A percentile compares a stretch with the other conserved stretches of the same genome.
Conservation (phyloP, 352 stramenopile species). For the Saprolegnia diclina region DNA sequence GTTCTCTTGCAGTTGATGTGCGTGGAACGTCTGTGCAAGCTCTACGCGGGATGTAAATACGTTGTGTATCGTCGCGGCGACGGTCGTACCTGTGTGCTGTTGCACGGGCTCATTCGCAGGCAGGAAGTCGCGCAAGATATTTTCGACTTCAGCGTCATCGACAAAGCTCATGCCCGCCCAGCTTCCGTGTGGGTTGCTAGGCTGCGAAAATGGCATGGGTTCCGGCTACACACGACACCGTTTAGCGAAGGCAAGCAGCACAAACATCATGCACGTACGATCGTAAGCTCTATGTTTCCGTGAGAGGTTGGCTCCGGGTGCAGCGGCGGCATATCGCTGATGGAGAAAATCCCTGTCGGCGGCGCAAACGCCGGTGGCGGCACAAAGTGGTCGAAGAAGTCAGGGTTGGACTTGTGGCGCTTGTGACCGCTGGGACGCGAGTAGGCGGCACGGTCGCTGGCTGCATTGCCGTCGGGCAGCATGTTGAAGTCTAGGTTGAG, state of each 20-base stretch:
- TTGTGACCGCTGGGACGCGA: constrained; percentile 8
- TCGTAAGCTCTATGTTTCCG: constrained; percentile 1
- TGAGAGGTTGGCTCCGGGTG: background rate
- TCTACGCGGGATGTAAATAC: background rate
- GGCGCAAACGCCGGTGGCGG: constrained; percentile 2
- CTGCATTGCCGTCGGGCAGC: background rate
- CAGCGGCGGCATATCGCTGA: constrained; percentile 6
- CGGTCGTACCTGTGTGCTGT: background rate
- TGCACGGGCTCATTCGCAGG: background rate
- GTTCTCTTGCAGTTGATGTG: constrained; percentile 23
- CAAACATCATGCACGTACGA: background rate
- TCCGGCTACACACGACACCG: constrained; percentile 11
- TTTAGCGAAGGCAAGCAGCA: background rate
- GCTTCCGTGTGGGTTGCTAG: background rate
- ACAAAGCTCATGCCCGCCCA: constrained; percentile 16
- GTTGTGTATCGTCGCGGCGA: background rate
- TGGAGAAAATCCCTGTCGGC: background rate
- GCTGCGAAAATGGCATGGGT: constrained; percentile 5
- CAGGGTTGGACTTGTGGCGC: constrained; percentile 25
- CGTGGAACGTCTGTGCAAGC: constrained; percentile 18
- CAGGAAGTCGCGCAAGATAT: constrained; percentile 24
- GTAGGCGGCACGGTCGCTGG: background rate
- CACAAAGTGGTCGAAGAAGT: constrained; percentile 18
- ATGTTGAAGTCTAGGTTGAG: constrained; percentile 27
- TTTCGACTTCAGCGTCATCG: constrained; percentile 20